Evolutionary conservation across 768 basidiomycete species (phyloP).

Genomic region (Cystoderma amianthinum): DNA sequence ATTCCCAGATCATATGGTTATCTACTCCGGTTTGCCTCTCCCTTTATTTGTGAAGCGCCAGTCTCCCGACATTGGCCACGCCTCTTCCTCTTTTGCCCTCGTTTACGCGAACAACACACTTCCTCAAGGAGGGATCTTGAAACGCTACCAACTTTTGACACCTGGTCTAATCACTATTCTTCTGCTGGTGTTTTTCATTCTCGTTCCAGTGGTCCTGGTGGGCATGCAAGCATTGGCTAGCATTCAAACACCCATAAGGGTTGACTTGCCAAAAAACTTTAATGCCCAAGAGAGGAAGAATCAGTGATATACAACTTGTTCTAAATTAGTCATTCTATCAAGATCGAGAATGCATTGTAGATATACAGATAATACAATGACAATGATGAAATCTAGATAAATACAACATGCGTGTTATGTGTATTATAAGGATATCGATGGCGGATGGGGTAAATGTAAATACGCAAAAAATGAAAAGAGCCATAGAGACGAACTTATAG

Average conservation of each 20-base stretch:
- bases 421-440: not conserved
- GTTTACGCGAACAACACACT: constrained; percentile 24
- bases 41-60: constrained; percentile 33
- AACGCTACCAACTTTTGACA: constrained; percentile 71
- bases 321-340: not conserved
- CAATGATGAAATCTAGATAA: not conserved
- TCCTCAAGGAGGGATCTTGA: constrained; percentile 53
- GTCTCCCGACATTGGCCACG: constrained; percentile 16
- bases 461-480: not conserved
- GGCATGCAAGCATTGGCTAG: constrained; percentile 64
- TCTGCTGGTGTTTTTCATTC: constrained; percentile 57
- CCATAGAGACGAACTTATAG: no score
- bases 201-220: constrained; percentile 58
- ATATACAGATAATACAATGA: not conserved
- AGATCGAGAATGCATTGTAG: not conserved
- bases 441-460: not conserved
- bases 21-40: constrained; percentile 52
- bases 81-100: constrained; percentile 1
- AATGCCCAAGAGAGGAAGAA: constrained; percentile 70
- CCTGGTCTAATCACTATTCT: constrained; percentile 65
- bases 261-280: constrained; percentile 60
- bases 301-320: no score
- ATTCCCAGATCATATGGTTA: constrained; percentile 58
- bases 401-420: not conserved
- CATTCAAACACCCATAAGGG: constrained; percentile 63